phyloP scores from a whole-genome alignment of 768 basidiomycete species.

The Mycena olivaceomarginata region DNA sequence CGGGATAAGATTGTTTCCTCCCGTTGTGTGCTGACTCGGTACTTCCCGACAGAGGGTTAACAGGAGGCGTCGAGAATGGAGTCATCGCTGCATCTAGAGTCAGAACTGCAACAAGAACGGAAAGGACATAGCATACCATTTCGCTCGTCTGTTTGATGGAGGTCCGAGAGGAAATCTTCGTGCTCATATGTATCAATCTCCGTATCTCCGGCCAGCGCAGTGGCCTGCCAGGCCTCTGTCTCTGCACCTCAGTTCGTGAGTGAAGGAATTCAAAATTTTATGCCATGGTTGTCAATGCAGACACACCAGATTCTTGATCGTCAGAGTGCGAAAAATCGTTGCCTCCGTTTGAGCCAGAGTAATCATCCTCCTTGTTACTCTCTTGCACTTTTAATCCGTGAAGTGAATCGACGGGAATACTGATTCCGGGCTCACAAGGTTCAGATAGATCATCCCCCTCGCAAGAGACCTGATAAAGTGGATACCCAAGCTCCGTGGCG shows the following conservation, averaged over 20 bases:
- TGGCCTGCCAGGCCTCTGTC: no score
- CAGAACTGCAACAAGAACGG: background rate
- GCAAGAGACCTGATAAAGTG: constrained; percentile 1
- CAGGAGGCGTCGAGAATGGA: background rate
- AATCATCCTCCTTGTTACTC: background rate
- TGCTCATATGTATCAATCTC: no score
- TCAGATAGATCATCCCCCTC: background rate
- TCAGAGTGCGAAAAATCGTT: no score
- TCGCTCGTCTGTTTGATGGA: no score
- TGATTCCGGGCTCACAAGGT: background rate
- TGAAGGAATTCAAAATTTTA: no score
- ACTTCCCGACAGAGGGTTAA: background rate
- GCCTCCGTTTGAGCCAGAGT: no score
- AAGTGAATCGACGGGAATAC: background rate
- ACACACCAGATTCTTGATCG: no score
- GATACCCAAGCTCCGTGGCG: background rate
- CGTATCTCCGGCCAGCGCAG: no score
- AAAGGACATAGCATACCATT: background rate
- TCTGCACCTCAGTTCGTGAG: no score
- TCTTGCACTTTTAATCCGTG: background rate
- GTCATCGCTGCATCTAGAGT: background rate
- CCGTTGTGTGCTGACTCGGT: background rate
- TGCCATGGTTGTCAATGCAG: no score
- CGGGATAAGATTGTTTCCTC: background rate
- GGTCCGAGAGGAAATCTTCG: no score